These are phyloP conservation scores for Graphium sp. DNA, from an alignment of 2,329 filamentous ascomycete species.

Conservation along the genomic window DNA sequence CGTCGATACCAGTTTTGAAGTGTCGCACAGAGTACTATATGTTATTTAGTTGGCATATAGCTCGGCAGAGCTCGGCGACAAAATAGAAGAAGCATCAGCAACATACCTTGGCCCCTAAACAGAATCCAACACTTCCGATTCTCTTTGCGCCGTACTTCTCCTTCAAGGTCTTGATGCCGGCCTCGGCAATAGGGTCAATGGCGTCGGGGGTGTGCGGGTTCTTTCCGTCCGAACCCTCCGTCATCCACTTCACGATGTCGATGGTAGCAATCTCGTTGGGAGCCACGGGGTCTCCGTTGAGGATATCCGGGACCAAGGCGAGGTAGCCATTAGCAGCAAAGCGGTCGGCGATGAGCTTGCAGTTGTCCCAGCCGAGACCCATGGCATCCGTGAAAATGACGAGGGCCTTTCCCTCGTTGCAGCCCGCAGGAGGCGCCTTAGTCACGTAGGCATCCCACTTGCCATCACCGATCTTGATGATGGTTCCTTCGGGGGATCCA, in stretches of 20 bases:
- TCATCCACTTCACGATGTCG: conserved; percentile 14
- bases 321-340: conserved; percentile 16
- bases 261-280: conserved; percentile 21
- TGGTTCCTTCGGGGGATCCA: conserved; percentile 27
- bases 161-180: conserved; percentile 35
- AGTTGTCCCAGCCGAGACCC: conserved; percentile 29
- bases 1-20: conserved; percentile 45
- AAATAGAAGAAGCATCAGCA: neutral
- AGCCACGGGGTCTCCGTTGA: conserved; percentile 18
- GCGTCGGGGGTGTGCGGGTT: conserved; percentile 19
- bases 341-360: conserved; percentile 18
- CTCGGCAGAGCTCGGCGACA: neutral
- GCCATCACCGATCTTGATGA: conserved; percentile 24
- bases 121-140: conserved; percentile 54
- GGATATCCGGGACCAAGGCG: conserved; percentile 15
- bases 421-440: conserved; percentile 16
- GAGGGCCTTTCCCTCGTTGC: conserved; percentile 15
- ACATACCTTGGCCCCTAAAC: conserved; percentile 54
- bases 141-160: conserved; percentile 36
- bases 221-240: conserved; percentile 24
- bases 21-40: conserved; percentile 51
- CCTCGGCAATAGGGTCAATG: conserved; percentile 13
- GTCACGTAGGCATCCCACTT: conserved; percentile 33
- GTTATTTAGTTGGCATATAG: neutral
- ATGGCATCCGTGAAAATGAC: conserved; percentile 30